These are phyloP conservation scores for Kwoniella botswanensis DNA, from an alignment of 768 basidiomycete species.

Conservation along the genomic window DNA sequence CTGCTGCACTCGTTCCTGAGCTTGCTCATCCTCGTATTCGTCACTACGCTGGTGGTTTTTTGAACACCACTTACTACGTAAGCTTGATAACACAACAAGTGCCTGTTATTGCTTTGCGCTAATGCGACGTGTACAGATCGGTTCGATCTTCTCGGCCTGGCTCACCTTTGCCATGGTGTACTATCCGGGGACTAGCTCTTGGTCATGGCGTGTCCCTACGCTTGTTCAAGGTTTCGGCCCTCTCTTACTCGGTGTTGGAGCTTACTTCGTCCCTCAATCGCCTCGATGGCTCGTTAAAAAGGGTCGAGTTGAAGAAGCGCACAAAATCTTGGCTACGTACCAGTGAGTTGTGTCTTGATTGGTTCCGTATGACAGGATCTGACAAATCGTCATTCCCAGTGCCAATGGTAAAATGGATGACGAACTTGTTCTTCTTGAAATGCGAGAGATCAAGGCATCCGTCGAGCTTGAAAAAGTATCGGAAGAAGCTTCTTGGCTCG, in stretches of 20 bases:
- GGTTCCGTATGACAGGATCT: neutral
- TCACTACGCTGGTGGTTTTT: slow-evolving; percentile 32
- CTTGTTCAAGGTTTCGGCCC: slow-evolving; percentile 37
- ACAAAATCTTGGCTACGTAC: slow-evolving; percentile 49
- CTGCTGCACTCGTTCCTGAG: slow-evolving; percentile 78
- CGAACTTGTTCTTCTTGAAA: slow-evolving; percentile 44
- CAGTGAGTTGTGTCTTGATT: slow-evolving; percentile 25
- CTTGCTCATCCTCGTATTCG: slow-evolving; percentile 65
- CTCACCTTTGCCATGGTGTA: slow-evolving; percentile 37
- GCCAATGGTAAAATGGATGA: slow-evolving; percentile 51
- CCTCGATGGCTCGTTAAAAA: slow-evolving; percentile 50
- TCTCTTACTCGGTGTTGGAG: slow-evolving; percentile 28
- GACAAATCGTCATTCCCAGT: neutral
- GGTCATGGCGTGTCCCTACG: slow-evolving; percentile 40
- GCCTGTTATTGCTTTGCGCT: neutral
- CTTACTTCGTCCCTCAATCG: slow-evolving; percentile 33
- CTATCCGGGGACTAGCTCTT: slow-evolving; percentile 27
- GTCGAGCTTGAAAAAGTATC: slow-evolving; percentile 38
- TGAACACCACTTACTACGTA: slow-evolving; percentile 60
- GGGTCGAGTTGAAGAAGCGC: slow-evolving; percentile 43
- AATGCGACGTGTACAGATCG: slow-evolving; percentile 13
- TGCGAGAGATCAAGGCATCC: slow-evolving; percentile 43
- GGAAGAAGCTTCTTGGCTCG: slow-evolving; percentile 17
- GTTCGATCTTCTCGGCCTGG: slow-evolving; percentile 36
- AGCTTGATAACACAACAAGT: slow-evolving; percentile 57